Evolutionary conservation across 164 flowering plant species (phyloP), one percentile per base, ranked within the genome.

Genomic region (Taxillus chinensis): DNA sequence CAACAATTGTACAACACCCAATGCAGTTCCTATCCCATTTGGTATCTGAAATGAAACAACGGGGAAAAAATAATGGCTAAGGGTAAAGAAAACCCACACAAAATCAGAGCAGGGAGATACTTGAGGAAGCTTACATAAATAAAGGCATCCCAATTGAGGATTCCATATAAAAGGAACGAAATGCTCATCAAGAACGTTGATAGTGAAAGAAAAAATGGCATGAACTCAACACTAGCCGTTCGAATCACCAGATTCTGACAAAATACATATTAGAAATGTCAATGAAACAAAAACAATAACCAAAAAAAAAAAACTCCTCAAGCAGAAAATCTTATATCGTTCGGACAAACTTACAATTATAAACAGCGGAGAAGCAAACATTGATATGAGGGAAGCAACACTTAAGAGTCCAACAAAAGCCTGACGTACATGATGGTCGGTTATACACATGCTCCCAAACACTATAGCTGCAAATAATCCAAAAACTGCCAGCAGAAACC

Each of bases 171-270:
- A 6, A 38, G 39, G 59, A 57, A 57, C 2, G 59, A 57, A 4
- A 41, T 40, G 43, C 59, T 57, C 59, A 57, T 57, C 59, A 57
- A 57, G 41, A 57, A 57, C 6, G 59, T 57, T 11, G 59, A 57
- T 4, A 57, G 59, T 2, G 59, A 57, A 5, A 57, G 59, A 40
- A 13, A 57, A 57, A 57, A 57, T 10, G 59, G 59, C 59, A 57
- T 57, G 59, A 57, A 57, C 11, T 57, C 59, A 38, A 57, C 59
- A 38, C 59, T 57, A n/a, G 37, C 7, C 10, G 59, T 57, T 38
- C 11, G 59, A 5, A 57, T 57, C 41, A 57, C 59, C 59, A 37
- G 38, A 17, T 55, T 55, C 58, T 55, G 8, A 7, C 11, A 38
- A 11, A 3, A 48, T 7, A 27, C 27, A 43, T 43, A 43, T 43